Evolutionary conservation across 2,329 filamentous ascomycete species (phyloP), one percentile per base, ranked within the genome.

Genomic region (Colletotrichum spinosum): DNA sequence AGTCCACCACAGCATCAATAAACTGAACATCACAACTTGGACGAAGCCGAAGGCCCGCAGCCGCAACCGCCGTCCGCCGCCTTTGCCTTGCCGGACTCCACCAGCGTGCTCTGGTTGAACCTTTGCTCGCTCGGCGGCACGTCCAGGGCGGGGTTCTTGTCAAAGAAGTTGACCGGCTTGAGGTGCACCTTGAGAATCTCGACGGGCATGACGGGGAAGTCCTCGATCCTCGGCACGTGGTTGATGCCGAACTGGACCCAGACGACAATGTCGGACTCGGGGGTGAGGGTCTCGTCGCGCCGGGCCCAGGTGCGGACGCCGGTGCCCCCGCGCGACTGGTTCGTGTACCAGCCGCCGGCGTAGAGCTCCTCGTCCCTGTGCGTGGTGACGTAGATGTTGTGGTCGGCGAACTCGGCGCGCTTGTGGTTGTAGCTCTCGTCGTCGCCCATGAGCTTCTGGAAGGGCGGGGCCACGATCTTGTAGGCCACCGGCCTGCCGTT

Each of bases 171-270:
- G 54, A 82, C 81, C 1, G 83, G 82, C 68, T 81, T 81, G 38
- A 85, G 70, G 71, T 78, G 79, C 8, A 85, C 78, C 58, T 78
- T 80, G 60, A 87, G 76, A 11, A 84, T 83, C 76, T 89, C 86
- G 45, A 80, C 82, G 1, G 86, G 86, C 85, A 88, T 88, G 42
- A 88, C 81, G 0, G 85, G 85, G 75, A 87, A 88, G 70, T 88
- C 85, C 72, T 88, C 86, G 12, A 84, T 80, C 34, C 83, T 75
- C 0, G 83, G 83, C 59, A 86, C 80, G 67, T 88, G 86, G 44
- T 86, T 88, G 66, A 88, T 81, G 44, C 75, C 75, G 42, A 87
- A 86, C 71, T 88, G 85, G 17, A 88, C 74, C 67, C 82, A 88
- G 48, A 86, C 77, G 2, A 88, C 86, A 35, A 65, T 65, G 38